phyloP scores from a whole-genome alignment of 1,284 basidiomycete genomes.

The Irpex sp. region DNA sequence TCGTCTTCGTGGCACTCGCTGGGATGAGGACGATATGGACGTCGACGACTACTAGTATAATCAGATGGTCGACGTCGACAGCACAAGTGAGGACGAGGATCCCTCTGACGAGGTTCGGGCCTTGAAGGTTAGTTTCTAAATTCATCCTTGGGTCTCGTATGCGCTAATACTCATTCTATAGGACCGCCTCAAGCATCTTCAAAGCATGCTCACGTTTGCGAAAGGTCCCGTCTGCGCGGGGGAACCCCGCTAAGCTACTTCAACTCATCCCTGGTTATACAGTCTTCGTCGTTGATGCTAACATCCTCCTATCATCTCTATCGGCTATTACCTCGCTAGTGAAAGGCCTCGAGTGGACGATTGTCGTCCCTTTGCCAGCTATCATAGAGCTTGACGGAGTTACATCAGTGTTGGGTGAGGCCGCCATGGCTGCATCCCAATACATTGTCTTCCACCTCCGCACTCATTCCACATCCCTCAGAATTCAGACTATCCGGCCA shows the following conservation, averaged over 20 bases:
- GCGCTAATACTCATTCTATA: constrained; percentile 21
- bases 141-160: too few relatives aligned
- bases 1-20: constrained; percentile 53
- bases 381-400: constrained; percentile 96
- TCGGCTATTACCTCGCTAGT: constrained; percentile 72
- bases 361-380: constrained; percentile 90
- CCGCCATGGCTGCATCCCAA: constrained; percentile 67
- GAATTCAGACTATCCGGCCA: constrained; percentile 94
- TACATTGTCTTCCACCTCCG: constrained; percentile 78
- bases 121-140: constrained; percentile 56
- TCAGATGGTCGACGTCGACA: constrained; percentile 31
- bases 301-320: constrained; percentile 84
- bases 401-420: constrained; percentile 59
- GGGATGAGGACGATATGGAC: constrained; percentile 53
- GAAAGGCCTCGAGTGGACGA: constrained; percentile 81
- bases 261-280: constrained; percentile 83
- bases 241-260: constrained; percentile 35
- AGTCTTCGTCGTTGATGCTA: constrained; percentile 90
- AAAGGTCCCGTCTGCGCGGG: constrained; percentile 17
- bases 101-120: constrained; percentile 74
- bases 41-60: constrained; percentile 68
- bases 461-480: constrained; percentile 75
- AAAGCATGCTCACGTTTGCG: constrained; percentile 49
- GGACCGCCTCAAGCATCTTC: constrained; percentile 67
- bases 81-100: constrained; percentile 48